Evolutionary conservation across 768 basidiomycete species (phyloP).

Genomic region (Pilatotrama ljubarskyi): DNA sequence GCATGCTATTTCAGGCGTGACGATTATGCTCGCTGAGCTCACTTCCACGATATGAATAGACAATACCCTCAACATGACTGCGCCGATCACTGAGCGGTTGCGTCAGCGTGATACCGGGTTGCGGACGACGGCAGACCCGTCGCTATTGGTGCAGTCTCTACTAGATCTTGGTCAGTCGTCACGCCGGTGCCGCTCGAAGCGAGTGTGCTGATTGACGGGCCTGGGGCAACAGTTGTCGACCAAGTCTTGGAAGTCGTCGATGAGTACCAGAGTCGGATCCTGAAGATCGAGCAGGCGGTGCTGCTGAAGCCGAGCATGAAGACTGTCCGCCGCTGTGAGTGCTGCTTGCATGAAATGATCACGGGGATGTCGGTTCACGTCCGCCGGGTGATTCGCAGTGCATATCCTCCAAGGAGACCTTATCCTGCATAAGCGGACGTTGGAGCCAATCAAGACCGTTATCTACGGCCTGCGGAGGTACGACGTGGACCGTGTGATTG

Average conservation of each 20-base stretch:
- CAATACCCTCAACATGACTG: constrained; percentile 47
- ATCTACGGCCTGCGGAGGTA: constrained; percentile 69
- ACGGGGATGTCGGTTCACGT: not conserved
- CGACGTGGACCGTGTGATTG: constrained; percentile 65
- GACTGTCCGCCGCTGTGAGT: constrained; percentile 58
- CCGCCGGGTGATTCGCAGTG: constrained; percentile 39
- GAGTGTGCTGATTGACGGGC: constrained; percentile 19
- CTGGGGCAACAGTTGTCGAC: constrained; percentile 55
- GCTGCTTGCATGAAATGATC: not conserved
- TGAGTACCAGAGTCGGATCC: constrained; percentile 62
- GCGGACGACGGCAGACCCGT: constrained; percentile 63
- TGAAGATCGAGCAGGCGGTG: constrained; percentile 59
- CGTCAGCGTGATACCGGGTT: constrained; percentile 59
- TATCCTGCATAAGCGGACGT: constrained; percentile 69
- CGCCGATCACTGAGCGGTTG: constrained; percentile 59
- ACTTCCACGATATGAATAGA: constrained; percentile 26
- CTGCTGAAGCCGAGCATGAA: constrained; percentile 61
- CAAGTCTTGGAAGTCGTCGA: constrained; percentile 67
- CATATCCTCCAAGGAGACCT: constrained; percentile 78
- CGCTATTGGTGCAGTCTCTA: constrained; percentile 66
- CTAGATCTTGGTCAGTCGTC: constrained; percentile 50
- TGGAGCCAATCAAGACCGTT: constrained; percentile 69
- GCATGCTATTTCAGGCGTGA: too few relatives aligned
- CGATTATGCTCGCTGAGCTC: too few relatives aligned
- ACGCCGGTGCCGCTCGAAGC: too few relatives aligned